Base-by-base conservation (phyloP, 805 yeast genomes). In the Wilhelminamyces savonicus region DNA sequence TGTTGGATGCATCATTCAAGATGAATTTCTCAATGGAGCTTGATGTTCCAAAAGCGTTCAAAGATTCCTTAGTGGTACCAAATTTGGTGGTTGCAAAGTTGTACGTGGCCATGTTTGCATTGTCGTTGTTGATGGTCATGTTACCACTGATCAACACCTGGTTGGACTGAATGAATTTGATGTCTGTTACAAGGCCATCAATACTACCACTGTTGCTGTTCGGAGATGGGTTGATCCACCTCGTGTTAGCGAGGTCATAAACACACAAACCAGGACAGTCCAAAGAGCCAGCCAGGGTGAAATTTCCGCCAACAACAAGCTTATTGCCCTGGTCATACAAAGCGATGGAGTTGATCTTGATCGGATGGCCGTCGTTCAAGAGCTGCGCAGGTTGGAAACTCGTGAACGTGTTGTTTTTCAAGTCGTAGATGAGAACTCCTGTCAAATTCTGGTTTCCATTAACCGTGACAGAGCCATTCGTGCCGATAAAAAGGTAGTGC, bases 281-380 rank as follows among this genome's bases (percentile, higher is more conserved):
- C 19, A 69, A 55, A 4, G 73, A 58, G 0, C 81, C 78, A 2
- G 82, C 78, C 13, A 62, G 50, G 13, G 65, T 69, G 48, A 83
- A 86, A 24, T 70, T 63, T 15, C 97, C 96, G 23, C 82, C 95
- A 9, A 83, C 83, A 18, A 78, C 62, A 16, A 86, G 54, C 29
- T 48, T 41, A n/a, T 47, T 39, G 5, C 41, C 48, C 16, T 46
- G 43, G 25, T 59, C 65, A 34, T 55, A 53, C 21, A 51, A 46
- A 4, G 50, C 66, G 31, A 65, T 43, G 4, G 65, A 41, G 32
- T 56, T 62, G n/a, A 65, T 56, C 8, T 37, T 26, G 13, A 62
- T 51, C 1, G 73, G 51, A 10, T 62, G 61, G 10, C 76, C 65
- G 4, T 59, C 55, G 8, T 62, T 50, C 3, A 69, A 51, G 15